phyloP scores from a whole-genome alignment of 106 monocot species.

The Cymbidium sinense region DNA sequence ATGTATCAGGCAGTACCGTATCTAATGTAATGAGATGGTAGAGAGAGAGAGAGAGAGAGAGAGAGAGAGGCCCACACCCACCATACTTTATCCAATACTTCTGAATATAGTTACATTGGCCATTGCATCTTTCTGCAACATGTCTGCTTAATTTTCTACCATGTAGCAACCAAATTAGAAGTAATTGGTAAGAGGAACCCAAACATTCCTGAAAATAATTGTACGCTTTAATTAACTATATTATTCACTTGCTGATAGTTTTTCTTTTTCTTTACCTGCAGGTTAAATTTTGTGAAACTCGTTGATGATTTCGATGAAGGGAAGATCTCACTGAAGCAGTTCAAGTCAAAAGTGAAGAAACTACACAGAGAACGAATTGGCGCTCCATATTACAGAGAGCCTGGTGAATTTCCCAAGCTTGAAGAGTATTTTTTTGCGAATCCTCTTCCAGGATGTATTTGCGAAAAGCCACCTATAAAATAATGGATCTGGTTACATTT shows the following conservation, averaged over 20 bases:
- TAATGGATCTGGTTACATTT: background rate
- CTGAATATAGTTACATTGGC: no score
- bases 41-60: no score
- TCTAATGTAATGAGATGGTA: no score
- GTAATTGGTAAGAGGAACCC: no score
- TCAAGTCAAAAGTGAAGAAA: constrained; percentile 73
- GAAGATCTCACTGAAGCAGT: constrained; percentile 67
- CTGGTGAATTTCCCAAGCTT: constrained; percentile 81
- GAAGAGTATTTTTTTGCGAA: constrained; percentile 94
- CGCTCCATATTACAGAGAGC: constrained; percentile 68
- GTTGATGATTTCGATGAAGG: constrained; percentile 74
- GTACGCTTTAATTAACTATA: no score
- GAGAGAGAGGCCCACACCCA: no score
- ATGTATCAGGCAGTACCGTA: no score
- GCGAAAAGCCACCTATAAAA: constrained; percentile 24
- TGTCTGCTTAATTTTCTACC: no score
- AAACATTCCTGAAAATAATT: no score
- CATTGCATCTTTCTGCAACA: no score
- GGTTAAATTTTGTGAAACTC: constrained; percentile 63
- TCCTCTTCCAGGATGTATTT: constrained; percentile 86
- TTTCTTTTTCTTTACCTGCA: constrained; percentile 18
- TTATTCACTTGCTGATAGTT: background rate
- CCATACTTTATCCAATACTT: no score
- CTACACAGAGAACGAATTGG: constrained; percentile 60
- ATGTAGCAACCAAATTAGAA: no score